A percentile compares a stretch with the other conserved stretches of the same genome.
phyloP scores from a whole-genome alignment of 1,284 basidiomycete genomes.

The Sporisorium reilianum region DNA sequence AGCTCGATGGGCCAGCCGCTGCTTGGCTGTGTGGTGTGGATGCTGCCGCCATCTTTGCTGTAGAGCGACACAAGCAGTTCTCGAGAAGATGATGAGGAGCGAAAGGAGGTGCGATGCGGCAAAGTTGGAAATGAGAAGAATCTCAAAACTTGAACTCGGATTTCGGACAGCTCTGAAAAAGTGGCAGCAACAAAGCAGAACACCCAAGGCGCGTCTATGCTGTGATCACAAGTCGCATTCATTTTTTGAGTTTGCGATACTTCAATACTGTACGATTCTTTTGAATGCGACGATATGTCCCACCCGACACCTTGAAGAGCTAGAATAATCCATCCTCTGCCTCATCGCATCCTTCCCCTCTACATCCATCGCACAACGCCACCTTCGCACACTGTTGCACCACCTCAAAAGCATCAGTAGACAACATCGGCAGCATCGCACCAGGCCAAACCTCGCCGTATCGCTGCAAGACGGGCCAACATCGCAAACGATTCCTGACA shows the following conservation, averaged over 20 bases:
- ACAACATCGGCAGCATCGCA: background rate
- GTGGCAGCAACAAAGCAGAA: background rate
- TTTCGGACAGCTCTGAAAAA: slow-evolving; percentile 18
- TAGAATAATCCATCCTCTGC: slow-evolving; percentile 2
- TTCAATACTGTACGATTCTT: background rate
- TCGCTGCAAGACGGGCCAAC: background rate
- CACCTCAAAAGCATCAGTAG: background rate
- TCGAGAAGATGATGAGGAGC: background rate
- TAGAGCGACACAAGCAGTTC: too few relatives aligned
- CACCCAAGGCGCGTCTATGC: background rate
- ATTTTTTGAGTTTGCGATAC: background rate
- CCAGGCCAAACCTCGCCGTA: background rate
- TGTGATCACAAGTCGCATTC: slow-evolving; percentile 37
- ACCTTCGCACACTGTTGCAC: background rate
- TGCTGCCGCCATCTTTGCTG: slow-evolving; percentile 15
- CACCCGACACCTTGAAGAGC: slow-evolving; percentile 15
- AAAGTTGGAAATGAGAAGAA: slow-evolving; percentile 16
- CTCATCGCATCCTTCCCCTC: background rate
- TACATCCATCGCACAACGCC: slow-evolving; percentile 6
- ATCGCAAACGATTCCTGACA: background rate
- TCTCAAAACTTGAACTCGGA: slow-evolving; percentile 23
- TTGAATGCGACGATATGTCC: slow-evolving; percentile 10
- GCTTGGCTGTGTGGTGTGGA: slow-evolving; percentile 16
- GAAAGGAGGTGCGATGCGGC: background rate
- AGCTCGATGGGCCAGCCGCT: slow-evolving; percentile 24